Conservation (phyloP, 164 flowering plant species). For the Chimonanthus salicifolius region DNA sequence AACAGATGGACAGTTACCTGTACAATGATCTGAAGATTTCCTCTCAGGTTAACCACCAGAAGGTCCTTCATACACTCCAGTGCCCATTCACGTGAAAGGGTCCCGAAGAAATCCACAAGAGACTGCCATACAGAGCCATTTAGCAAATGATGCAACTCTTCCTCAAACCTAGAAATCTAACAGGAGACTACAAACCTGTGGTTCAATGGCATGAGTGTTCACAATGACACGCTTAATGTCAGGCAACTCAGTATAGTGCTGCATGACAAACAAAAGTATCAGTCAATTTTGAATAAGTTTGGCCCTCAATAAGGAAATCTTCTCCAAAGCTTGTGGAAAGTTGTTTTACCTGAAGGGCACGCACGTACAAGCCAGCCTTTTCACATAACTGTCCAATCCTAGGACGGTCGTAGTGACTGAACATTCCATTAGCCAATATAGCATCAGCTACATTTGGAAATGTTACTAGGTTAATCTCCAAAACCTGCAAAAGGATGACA, state of each 20-base stretch:
- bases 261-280: constrained; percentile 26
- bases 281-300: constrained; percentile 4
- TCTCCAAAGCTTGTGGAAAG: neutral
- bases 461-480: constrained; percentile 95
- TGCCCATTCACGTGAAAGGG: constrained; percentile 98
- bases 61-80: constrained; percentile 99
- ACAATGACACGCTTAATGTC: constrained; percentile 98
- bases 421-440: constrained; percentile 98
- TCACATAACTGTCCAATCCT: constrained; percentile 98
- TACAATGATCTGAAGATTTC: constrained; percentile 98
- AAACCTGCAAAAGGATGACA: constrained; percentile 43
- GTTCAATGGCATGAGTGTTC: constrained; percentile 99
- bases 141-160: constrained; percentile 8
- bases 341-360: constrained; percentile 72
- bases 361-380: constrained; percentile 87
- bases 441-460: constrained; percentile 99
- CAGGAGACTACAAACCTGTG: constrained; percentile 58
- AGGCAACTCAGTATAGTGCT: constrained; percentile 93
- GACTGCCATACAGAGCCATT: constrained; percentile 45
- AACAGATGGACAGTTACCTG: constrained; percentile 45
- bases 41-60: constrained; percentile 83
- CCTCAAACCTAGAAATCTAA: neutral
- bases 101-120: constrained; percentile 97
- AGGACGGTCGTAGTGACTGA: constrained; percentile 97
- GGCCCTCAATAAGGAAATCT: neutral